Evolutionary conservation across 2,329 filamentous ascomycete genomes (phyloP), one percentile per base, ranked within the genome.

Genomic region (Aspergillus tubingensis): DNA sequence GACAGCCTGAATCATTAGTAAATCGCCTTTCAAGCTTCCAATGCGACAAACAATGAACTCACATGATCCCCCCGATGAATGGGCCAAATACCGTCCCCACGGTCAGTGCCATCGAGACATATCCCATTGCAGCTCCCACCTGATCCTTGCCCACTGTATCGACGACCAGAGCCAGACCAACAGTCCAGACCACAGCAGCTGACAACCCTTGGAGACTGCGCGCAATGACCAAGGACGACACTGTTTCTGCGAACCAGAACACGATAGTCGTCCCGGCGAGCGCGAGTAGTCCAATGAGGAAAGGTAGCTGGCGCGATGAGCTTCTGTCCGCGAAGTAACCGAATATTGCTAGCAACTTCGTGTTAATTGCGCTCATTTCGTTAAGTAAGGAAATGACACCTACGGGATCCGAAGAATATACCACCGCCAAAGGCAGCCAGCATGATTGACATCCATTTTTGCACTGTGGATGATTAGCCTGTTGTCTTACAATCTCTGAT

Each of bases 401-500:
- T 47, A 74, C 71, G 72, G n/a, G 72, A 72, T n/a, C 68, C 68
- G 13, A 74, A 75, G 10, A 91, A 82, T 8, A 92, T 77, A 1
- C 88, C 85, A 1, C 83, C 87, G 32, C 88, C 89, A 70, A 91
- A 92, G 17, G 87, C 85, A 8, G 88, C 88, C 1, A 92, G 79
- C 6, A 92, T 80, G 11, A 91, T 82, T 0, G 88, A 88, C 8
- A 88, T 84, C 88, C 88, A 91, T 68, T 80, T 82, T 72, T 92
- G 90, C 1, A 89, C 83, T 67, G 50, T 51, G 17, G n/a, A 1
- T 10, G 10, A 25, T 19, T 47, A 21, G 27, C 8, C 23, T 8
- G 3, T 6, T 17, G 8, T 5, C 17, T 17, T 19, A 7, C 15
- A 5, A 23, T 44, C 19, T 1, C 0, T 8, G 7, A 5, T 7